Base-by-base conservation (phyloP, 208 protist genomes). In the Leptomonas pyrrhocoris region DNA sequence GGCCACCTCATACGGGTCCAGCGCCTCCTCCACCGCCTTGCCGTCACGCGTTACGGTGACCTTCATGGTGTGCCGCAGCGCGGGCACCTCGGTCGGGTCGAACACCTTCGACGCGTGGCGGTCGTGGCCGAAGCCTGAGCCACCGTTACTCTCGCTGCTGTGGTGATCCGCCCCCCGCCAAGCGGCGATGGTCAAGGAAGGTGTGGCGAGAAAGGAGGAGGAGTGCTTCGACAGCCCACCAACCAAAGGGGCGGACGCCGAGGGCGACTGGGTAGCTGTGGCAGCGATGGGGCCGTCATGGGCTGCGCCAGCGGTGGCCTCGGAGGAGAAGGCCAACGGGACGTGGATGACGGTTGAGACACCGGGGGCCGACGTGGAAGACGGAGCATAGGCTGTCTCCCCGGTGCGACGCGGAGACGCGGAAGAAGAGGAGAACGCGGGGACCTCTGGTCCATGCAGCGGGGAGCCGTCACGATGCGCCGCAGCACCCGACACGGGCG, bases 1-100 rank as follows among this genome's bases (percentile, higher is more conserved):
- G 2, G 83, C 87, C 60, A 93, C 59, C 55, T 90, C 84, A 28
- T 69, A 69, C 11, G 84, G 74, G 55, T 92, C 84, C 45, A 95
- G 56, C 62, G 70, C 34, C 56, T 95, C 88, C 58, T 83, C 55
- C 21, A 67, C 77, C 50, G 63, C 65, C 31, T 79, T 78, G 27
- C 80, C 83, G 30, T 91, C 78, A 2, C 80, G 75, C 25, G 64
- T 84, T 15, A 93, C 79, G 23, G 55, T 61, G 13, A 92, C 79
- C 9, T 16, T n/a, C n/a, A 85, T 67, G 19, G 58, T 79, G 53
- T 77, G 56, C 36, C 68, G 68, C 34, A 77, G 72, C 63, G 48
- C 36, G 2, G 72, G 72, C 43, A 77, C 64, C 48, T 71, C 72
- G 15, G 63, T 77, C 11, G 72, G 72, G 43, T 77, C 64, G 21